Conservation (phyloP, 1,139 yeast genomes). For the Starmera stellimalicola region DNA sequence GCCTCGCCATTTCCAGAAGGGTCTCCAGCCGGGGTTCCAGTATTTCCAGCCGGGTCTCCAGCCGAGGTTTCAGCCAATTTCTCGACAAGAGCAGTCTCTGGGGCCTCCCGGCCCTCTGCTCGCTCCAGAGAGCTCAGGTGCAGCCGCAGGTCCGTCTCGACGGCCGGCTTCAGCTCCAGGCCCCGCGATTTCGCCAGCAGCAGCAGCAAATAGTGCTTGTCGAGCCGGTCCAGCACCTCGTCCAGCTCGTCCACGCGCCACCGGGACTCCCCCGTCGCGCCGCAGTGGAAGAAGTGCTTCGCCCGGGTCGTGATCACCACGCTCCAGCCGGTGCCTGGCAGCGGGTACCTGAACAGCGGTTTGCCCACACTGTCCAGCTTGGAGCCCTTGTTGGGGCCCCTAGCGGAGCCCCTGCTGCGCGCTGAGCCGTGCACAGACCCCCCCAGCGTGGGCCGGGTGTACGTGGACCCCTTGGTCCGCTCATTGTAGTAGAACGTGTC, state of each 20-base stretch:
- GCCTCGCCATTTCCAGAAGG: too few species aligned
- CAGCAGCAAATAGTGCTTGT: conserved; percentile 26
- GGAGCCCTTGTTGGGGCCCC: too few species aligned
- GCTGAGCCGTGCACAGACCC: too few species aligned
- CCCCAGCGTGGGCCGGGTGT: conserved; percentile 14
- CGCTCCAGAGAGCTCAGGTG: background rate
- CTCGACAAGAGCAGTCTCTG: too few species aligned
- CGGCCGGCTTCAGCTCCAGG: conserved; percentile 20
- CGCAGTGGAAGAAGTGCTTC: conserved; percentile 33
- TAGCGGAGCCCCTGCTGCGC: too few species aligned
- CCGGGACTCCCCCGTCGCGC: conserved; percentile 21
- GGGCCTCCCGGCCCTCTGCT: too few species aligned
- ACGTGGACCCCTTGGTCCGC: conserved; percentile 21
- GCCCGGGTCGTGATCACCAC: conserved; percentile 36
- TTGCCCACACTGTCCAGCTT: background rate
- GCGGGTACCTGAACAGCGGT: conserved; percentile 12
- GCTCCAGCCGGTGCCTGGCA: conserved; percentile 26
- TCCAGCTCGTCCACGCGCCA: conserved; percentile 30
- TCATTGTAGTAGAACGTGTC: conserved; percentile 22
- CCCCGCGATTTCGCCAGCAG: conserved; percentile 41
- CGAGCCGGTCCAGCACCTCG: conserved; percentile 22
- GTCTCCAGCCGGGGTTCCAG: conserved; percentile 4
- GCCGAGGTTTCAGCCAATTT: conserved; percentile 7
- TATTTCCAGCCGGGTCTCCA: conserved; percentile 9
- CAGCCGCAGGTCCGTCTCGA: conserved; percentile 3